Conservation (phyloP, 1,139 yeast species). For the Taphrina flavorubra region DNA sequence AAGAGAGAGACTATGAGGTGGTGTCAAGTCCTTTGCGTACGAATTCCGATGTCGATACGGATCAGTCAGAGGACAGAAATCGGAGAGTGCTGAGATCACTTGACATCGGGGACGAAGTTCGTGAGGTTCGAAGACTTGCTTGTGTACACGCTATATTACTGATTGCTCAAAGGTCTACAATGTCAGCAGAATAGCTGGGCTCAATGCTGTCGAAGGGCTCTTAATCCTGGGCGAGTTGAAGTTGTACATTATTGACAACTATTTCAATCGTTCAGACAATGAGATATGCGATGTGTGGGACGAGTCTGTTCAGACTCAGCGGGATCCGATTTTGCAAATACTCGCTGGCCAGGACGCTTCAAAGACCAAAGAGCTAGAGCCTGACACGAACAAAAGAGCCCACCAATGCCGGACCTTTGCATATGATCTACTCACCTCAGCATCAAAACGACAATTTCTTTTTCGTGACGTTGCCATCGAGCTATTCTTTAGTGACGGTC, state of each 20-base stretch:
- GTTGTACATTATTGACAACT: constrained; percentile 71
- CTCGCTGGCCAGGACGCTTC: constrained; percentile 55
- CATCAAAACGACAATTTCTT: constrained; percentile 74
- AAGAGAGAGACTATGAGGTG: constrained; percentile 17
- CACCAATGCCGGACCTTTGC: constrained; percentile 57
- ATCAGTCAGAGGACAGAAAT: constrained; percentile 70
- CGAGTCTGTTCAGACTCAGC: constrained; percentile 60
- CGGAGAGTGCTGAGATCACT: constrained; percentile 72
- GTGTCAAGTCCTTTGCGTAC: neutral
- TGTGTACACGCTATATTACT: neutral
- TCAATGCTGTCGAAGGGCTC: constrained; percentile 74
- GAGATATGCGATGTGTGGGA: constrained; percentile 73
- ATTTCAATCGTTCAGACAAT: constrained; percentile 61
- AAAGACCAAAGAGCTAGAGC: neutral
- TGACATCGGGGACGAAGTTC: constrained; percentile 72
- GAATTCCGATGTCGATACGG: constrained; percentile 50
- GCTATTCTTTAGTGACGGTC: constrained; percentile 73
- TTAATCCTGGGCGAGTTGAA: constrained; percentile 69
- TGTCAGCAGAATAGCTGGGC: constrained; percentile 72
- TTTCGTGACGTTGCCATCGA: constrained; percentile 80
- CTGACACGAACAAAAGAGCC: neutral
- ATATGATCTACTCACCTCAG: constrained; percentile 62
- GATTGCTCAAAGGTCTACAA: constrained; percentile 54
- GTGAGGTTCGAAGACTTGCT: constrained; percentile 59
- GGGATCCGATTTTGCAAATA: constrained; percentile 71